Conservation (phyloP, 2,329 filamentous ascomycete species). For the Fusarium falciforme region DNA sequence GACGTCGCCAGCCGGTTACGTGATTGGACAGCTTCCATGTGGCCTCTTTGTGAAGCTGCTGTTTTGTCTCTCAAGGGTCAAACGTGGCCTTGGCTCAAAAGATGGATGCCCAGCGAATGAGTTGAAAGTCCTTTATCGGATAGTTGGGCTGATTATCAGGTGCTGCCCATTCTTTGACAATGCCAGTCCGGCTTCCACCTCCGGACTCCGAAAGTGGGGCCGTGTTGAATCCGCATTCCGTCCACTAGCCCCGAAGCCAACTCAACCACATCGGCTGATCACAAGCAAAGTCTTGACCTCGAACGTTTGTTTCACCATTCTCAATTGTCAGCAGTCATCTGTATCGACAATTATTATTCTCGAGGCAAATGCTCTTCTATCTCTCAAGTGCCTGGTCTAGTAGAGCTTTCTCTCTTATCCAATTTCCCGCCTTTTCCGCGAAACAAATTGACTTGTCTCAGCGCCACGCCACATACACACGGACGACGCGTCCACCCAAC, state of each 20-base stretch:
- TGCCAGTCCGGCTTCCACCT: neutral
- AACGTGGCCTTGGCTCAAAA: neutral
- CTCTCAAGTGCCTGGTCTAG: neutral
- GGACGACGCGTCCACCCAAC: conserved; percentile 5
- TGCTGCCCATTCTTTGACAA: neutral
- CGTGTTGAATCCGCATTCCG: neutral
- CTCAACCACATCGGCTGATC: neutral
- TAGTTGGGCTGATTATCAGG: neutral
- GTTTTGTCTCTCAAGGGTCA: neutral
- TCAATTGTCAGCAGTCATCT: neutral
- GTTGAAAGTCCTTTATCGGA: neutral
- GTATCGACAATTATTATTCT: conserved; percentile 11
- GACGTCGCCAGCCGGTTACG: conserved; percentile 30
- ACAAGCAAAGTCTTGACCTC: neutral
- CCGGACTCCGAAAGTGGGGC: conserved; percentile 1
- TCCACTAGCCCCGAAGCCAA: neutral
- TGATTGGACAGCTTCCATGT: conserved; percentile 29
- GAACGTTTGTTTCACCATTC: neutral
- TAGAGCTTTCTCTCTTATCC: neutral
- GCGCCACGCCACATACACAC: conserved; percentile 36
- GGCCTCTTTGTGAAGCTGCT: conserved; percentile 12
- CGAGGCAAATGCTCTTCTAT: conserved; percentile 17
- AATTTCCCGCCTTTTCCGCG: conserved; percentile 19
- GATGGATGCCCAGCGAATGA: neutral
- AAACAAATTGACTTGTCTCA: conserved; percentile 36